Conservation (phyloP, 2,329 filamentous ascomycete genomes). For the Chaetomium globosum region DNA sequence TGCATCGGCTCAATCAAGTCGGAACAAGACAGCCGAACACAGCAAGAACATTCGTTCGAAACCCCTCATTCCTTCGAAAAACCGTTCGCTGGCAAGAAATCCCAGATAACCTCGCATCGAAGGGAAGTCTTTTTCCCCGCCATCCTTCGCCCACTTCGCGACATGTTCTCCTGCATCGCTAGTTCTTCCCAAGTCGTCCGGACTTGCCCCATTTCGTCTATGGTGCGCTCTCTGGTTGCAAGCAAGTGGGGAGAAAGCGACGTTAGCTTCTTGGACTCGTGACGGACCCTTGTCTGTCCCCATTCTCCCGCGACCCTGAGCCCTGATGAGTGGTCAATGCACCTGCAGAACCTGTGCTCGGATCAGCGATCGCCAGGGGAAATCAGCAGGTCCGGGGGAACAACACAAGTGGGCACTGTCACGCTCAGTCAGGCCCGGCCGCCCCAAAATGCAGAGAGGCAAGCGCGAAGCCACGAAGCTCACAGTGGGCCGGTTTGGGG, state of each 20-base stretch:
- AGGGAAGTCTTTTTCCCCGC: constrained; percentile 2
- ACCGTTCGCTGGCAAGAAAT: neutral
- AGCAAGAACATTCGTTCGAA: neutral
- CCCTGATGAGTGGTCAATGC: constrained; percentile 21
- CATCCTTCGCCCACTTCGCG: constrained; percentile 4
- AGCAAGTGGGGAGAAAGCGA: constrained; percentile 13
- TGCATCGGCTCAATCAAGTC: neutral
- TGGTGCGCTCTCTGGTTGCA: constrained; percentile 5
- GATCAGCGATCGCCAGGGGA: constrained; percentile 31
- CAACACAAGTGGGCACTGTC: neutral
- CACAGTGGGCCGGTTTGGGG: constrained; percentile 2
- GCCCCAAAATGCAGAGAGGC: constrained; percentile 12
- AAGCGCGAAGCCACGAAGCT: neutral
- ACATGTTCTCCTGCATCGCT: constrained; percentile 23
- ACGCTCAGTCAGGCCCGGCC: too few relatives aligned
- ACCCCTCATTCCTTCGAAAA: constrained; percentile 6
- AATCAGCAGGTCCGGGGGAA: neutral
- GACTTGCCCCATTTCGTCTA: constrained; percentile 18
- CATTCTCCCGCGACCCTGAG: neutral
- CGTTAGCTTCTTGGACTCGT: constrained; percentile 14
- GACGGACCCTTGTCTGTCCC: constrained; percentile 9
- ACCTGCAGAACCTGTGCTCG: neutral
- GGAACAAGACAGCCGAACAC: neutral
- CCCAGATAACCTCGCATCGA: neutral
- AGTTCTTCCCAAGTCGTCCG: neutral